These are phyloP conservation scores for Colletotrichum trifolii DNA, from an alignment of 2,329 filamentous ascomycete genomes.

Conservation along the genomic window DNA sequence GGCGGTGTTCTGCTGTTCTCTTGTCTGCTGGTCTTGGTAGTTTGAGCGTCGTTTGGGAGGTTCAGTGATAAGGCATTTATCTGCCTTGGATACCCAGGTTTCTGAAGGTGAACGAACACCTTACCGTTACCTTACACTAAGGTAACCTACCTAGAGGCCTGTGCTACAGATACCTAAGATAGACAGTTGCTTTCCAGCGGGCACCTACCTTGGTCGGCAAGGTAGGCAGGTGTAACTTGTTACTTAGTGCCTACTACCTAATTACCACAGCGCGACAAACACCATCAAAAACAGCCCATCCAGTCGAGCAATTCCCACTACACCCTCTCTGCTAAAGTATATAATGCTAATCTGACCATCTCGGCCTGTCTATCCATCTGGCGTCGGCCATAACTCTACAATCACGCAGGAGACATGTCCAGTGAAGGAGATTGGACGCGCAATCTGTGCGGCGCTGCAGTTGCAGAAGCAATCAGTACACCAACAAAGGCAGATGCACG, in stretches of 20 bases:
- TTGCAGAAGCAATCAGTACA: neutral
- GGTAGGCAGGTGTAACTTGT: too few relatives aligned
- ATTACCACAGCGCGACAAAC: too few relatives aligned
- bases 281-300: too few relatives aligned
- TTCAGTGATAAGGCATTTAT: neutral
- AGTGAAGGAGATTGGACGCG: constrained; percentile 22
- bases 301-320: too few relatives aligned
- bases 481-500: too few relatives aligned
- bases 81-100: too few relatives aligned
- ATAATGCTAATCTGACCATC: neutral
- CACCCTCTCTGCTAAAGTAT: too few relatives aligned
- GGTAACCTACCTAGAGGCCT: neutral
- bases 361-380: neutral
- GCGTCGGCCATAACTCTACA: constrained; percentile 1
- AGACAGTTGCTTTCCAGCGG: too few relatives aligned
- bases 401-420: neutral
- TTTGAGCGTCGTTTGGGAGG: neutral
- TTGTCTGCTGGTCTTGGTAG: neutral
- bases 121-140: neutral
- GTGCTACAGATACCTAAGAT: too few relatives aligned
- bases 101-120: neutral
- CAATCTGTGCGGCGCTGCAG: constrained; percentile 30
- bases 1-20: constrained; percentile 12
- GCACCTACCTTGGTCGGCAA: too few relatives aligned
- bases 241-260: too few relatives aligned